Conservation (phyloP, 345 rosid genomes). For the Populus pruinosa region DNA sequence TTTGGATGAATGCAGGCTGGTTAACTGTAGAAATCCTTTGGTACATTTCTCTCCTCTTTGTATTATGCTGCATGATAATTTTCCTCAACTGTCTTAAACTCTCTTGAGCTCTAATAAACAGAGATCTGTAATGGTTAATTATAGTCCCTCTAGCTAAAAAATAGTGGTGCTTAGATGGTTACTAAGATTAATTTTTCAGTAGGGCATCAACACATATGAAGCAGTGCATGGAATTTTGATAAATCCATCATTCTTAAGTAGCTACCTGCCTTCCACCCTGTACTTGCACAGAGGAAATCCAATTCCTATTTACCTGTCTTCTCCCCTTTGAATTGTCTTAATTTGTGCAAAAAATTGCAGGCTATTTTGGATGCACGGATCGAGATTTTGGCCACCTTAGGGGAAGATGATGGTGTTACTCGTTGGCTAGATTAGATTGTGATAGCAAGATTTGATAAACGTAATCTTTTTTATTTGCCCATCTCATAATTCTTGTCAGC, state of each 20-base stretch:
- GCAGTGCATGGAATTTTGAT: background rate
- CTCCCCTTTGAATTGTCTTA: conserved; percentile 8
- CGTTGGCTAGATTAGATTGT: conserved; percentile 78
- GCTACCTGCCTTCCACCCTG: background rate
- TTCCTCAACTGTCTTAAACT: background rate
- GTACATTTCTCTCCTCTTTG: conserved; percentile 34
- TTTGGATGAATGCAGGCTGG: conserved; percentile 80
- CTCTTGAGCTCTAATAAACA: background rate
- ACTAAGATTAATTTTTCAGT: background rate
- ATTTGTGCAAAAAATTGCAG: conserved; percentile 40
- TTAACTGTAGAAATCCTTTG: conserved; percentile 76
- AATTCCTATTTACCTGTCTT: background rate
- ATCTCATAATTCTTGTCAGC: conserved; percentile 3
- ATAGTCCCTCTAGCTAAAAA: background rate
- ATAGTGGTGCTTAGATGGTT: background rate
- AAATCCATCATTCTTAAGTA: background rate
- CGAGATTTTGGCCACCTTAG: conserved; percentile 78
- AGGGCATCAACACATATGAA: background rate
- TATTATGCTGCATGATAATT: background rate
- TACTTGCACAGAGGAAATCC: background rate
- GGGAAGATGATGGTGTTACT: conserved; percentile 79
- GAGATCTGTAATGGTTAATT: background rate
- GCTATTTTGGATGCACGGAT: conserved; percentile 71
- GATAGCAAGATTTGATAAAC: conserved; percentile 9
- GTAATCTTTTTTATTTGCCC: background rate